Percentiles rank a stretch among this genome's conserved stretches.
phyloP scores from a whole-genome alignment of 176 grass and related monocot species.

The Carex littledalei region DNA sequence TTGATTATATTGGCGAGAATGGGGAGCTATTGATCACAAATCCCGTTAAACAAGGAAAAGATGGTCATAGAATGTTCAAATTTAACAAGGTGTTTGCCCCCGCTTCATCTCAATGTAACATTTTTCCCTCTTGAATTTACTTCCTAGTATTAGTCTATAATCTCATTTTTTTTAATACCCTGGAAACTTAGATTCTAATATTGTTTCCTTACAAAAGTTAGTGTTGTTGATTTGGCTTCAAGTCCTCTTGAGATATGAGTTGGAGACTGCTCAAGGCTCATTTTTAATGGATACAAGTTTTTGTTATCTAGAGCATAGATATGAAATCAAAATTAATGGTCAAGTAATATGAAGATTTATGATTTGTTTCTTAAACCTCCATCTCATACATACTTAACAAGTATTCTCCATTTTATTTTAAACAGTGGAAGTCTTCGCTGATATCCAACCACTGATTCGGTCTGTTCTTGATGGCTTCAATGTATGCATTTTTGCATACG shows the following conservation, averaged over 20 bases:
- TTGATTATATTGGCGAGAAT: constrained; percentile 95
- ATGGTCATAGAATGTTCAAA: constrained; percentile 83
- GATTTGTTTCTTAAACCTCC: background rate
- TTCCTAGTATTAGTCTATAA: background rate
- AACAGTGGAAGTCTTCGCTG: constrained; percentile 87
- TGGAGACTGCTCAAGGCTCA: background rate
- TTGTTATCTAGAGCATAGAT: background rate
- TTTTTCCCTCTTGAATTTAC: constrained; percentile 2
- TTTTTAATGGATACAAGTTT: background rate
- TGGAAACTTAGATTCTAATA: background rate
- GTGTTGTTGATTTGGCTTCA: background rate
- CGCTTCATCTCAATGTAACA: constrained; percentile 81
- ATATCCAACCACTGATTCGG: constrained; percentile 85
- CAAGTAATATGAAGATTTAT: background rate
- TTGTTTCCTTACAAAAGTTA: background rate
- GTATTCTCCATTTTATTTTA: background rate
- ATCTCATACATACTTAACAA: background rate
- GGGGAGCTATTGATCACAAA: constrained; percentile 84
- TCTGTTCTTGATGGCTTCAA: constrained; percentile 99
- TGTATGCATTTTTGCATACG: constrained; percentile 99
- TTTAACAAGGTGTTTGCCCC: constrained; percentile 87
- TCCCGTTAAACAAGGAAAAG: constrained; percentile 90
- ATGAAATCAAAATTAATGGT: background rate
- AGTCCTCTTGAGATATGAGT: background rate
- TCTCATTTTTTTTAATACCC: background rate